These are phyloP conservation scores for Fusarium dimerum DNA, from an alignment of 2,329 filamentous ascomycete genomes.

Conservation along the genomic window DNA sequence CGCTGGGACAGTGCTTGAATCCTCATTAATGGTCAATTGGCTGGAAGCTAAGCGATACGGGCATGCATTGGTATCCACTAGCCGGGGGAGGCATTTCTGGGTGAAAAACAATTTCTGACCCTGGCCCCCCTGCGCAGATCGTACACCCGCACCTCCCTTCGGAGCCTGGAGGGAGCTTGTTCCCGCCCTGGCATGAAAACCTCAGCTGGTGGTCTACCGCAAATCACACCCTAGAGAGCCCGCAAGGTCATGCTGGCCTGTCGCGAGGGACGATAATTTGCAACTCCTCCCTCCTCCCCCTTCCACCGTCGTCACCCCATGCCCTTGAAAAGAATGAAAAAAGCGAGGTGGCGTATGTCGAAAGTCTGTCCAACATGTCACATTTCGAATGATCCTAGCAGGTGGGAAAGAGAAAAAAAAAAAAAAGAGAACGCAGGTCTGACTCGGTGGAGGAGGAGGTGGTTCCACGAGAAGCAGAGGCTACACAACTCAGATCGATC, in stretches of 20 bases:
- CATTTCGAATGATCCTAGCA: neutral
- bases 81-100: neutral
- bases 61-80: conserved; percentile 3
- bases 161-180: conserved; percentile 2
- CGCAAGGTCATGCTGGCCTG: neutral
- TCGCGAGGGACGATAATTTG: neutral
- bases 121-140: conserved; percentile 31
- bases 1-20: neutral
- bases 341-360: conserved; percentile 31
- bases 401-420: too few species aligned
- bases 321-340: conserved; percentile 10
- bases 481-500: conserved; percentile 23
- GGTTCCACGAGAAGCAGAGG: conserved; percentile 4
- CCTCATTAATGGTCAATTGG: neutral
- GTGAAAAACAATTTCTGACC: conserved; percentile 6
- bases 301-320: conserved; percentile 12
- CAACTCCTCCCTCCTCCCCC: conserved; percentile 9
- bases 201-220: neutral
- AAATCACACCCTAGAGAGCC: neutral
- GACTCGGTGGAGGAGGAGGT: neutral
- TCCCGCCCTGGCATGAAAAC: neutral
- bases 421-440: neutral
- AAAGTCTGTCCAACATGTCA: conserved; percentile 14
- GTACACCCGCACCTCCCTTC: conserved; percentile 20
- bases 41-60: conserved; percentile 18